Evolutionary conservation across 768 basidiomycete species (phyloP), one percentile per base, ranked within the genome.

Genomic region (Neoboletus brunneissimus): DNA sequence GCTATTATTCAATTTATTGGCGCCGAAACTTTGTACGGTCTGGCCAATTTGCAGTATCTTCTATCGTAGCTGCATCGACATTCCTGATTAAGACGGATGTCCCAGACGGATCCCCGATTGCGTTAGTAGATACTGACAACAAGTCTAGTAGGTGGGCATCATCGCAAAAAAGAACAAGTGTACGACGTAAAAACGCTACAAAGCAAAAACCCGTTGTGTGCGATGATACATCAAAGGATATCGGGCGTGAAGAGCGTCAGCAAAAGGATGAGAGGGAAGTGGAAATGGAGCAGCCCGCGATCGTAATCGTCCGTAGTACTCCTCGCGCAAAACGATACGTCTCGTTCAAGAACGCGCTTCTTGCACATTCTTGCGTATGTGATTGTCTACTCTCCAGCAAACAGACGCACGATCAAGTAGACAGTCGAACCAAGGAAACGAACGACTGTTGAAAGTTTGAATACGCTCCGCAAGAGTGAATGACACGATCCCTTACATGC

Each of bases 391-490:
- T 95, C 94, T 59, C 94, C 91, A 27, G 90, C 89, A 70, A 97
- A 94, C 54, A 97, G 67, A 16, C 94, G 84, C 22, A 97, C 77
- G 49, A 94, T 67, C 81, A 98, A 85, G 65, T 98, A 96, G 35
- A 77, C 73, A 49, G 89, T 83, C 12, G 87, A 87, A 1, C 94
- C 94, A 5, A 90, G 62, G 68, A 96, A 96, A 9, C 94, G 86
- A 48, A 95, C 77, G 48, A 93, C 92, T 95, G 59, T 37, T 46
- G 0, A 29, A 32, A 25, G 29, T 44, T n/a, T 29, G 1, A 38
- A n/a, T 16, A 45, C 51, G 27, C 8, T 2, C 16, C 12, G 18
- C 35, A 52, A 27, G 15, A 27, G 13, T 41, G 27, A 34, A 60
- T 12, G 44, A 23, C 34, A 50, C 1, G 4, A 57, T 37, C 38